A percentile compares a stretch with the other conserved stretches of the same genome.
phyloP scores from a whole-genome alignment of 495 filamentous ascomycete genomes.

The Penicillium nucicola region DNA sequence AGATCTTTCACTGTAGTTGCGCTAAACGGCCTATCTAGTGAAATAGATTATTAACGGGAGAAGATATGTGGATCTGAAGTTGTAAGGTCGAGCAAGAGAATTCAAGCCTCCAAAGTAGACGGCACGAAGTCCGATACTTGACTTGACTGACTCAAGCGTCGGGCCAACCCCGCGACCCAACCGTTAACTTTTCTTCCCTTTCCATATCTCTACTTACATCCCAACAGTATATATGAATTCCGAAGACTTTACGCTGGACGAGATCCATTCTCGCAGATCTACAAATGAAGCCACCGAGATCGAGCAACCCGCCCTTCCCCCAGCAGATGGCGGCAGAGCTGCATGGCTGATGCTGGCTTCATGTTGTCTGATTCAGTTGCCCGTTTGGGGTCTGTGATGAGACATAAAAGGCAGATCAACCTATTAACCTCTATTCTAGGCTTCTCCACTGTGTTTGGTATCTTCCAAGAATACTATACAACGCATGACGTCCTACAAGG shows the following conservation, averaged over 20 bases:
- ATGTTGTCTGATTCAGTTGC: constrained; percentile 58
- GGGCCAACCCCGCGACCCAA: constrained; percentile 1
- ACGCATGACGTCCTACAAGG: constrained; percentile 33
- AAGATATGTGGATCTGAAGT: no score
- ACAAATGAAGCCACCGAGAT: constrained; percentile 20
- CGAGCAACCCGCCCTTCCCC: constrained; percentile 44
- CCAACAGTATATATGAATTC: constrained; percentile 3
- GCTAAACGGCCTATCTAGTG: no score
- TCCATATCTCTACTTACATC: not conserved
- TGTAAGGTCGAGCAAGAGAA: no score
- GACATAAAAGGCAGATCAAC: no score
- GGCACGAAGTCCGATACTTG: no score
- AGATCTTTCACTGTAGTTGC: no score
- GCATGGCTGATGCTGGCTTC: constrained; percentile 63
- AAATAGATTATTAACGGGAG: no score
- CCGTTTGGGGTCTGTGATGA: constrained; percentile 57
- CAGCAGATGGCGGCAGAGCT: constrained; percentile 56
- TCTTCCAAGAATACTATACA: constrained; percentile 48
- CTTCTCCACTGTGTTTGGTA: constrained; percentile 49
- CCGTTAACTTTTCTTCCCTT: not conserved
- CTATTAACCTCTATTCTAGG: constrained; percentile 24
- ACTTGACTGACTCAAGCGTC: no score
- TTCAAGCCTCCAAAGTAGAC: no score
- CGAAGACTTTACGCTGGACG: not conserved
- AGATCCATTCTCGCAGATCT: constrained; percentile 1